Base-by-base conservation (phyloP, 2,329 filamentous ascomycete species). In the Aspergillus ibericus region DNA sequence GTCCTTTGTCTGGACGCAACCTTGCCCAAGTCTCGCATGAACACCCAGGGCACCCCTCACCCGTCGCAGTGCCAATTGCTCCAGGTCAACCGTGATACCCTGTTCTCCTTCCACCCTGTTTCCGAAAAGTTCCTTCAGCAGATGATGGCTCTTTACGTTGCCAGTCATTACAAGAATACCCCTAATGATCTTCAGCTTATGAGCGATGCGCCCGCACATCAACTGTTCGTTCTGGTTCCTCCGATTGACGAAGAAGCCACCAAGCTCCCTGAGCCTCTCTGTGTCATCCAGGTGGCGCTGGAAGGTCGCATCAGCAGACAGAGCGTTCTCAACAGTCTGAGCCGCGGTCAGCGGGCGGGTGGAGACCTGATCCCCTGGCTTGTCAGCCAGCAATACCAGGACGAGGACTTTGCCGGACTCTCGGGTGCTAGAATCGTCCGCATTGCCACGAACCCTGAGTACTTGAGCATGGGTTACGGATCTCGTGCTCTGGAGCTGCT, bases 161-260 rank as follows among this genome's bases (percentile, higher is more conserved):
- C 95, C 27, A 96, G 92, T 67, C 92, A 96, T 76, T 97, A 99
- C 82, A 98, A 98, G 77, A 99, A 99, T 77, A 92, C 93, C 0
- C 95, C 95, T 0, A 96, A 99, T 69, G 95, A 99, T 70, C 83
- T 99, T n/a, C 95, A 98, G 74, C 85, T 99, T 58, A 96, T 99
- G 92, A 96, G 92, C 61, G 95, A 99, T 76, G 95, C 95, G 1
- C 95, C 95, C 1, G 93, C 95, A 0, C 95, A 99, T 76, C 93
- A 98, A 73, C 85, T 99, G 6, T 99, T 95, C 69, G 95, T 98
- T 9, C 85, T 99, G 22, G 92, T 96, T 2, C 90, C 93, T 2
- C 93, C 95, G 0, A 87, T 93, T 15, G 83, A 89, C 3, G 90
- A 93, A 64, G 85, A 88, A 54, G 87, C 87, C 55, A 88, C 88